Percentiles rank a stretch among this genome's conserved stretches.
phyloP scores from a whole-genome alignment of 2,329 filamentous ascomycete genomes.

The Exophiala sp. region DNA sequence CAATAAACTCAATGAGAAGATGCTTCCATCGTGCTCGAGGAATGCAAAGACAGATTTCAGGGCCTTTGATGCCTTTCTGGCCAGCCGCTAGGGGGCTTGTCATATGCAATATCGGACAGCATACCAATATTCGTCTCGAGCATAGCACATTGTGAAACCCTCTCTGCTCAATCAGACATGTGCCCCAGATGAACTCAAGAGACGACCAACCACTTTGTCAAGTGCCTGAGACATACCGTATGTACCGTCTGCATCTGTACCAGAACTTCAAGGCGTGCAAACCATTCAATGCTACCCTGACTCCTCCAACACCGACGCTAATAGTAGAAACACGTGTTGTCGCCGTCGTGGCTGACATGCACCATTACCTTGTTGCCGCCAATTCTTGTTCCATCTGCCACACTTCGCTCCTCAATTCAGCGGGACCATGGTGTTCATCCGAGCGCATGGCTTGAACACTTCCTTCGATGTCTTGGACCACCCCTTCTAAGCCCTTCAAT shows the following conservation, averaged over 20 bases:
- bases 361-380: slow-evolving; percentile 27
- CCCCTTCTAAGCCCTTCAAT: slow-evolving; percentile 49
- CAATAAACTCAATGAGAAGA: too few species aligned
- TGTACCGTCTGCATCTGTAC: neutral
- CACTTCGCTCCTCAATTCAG: slow-evolving; percentile 39
- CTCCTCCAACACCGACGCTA: slow-evolving; percentile 21
- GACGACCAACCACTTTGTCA: too few species aligned
- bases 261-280: neutral
- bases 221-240: neutral
- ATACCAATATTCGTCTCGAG: neutral
- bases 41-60: too few species aligned
- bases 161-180: too few species aligned
- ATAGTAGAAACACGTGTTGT: slow-evolving; percentile 4
- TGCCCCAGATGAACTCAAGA: too few species aligned
- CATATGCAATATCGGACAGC: neutral
- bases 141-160: neutral
- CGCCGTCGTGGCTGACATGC: neutral
- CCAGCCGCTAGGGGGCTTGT: neutral
- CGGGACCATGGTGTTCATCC: slow-evolving; percentile 27
- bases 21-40: too few species aligned
- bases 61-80: too few species aligned
- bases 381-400: slow-evolving; percentile 42
- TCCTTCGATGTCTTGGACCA: slow-evolving; percentile 53
- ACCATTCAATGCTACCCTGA: neutral
- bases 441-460: slow-evolving; percentile 40